Evolutionary conservation across 2,329 filamentous ascomycete genomes (phyloP).

Genomic region (Cercospora zeae-maydis): DNA sequence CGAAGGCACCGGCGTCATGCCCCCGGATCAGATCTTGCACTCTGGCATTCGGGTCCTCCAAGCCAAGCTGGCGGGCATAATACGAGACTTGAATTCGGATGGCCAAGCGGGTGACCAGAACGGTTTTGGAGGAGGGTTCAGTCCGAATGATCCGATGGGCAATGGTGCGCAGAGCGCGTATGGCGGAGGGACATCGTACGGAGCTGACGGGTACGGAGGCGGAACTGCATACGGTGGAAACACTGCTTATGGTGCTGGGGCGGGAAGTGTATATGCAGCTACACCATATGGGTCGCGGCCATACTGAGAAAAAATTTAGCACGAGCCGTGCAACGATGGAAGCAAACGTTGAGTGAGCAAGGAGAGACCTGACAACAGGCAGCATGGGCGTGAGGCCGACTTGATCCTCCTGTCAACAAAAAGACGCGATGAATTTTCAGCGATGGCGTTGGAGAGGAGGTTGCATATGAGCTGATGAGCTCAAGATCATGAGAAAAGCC

Average conservation of each 20-base stretch:
- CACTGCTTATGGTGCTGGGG: slow-evolving; percentile 58
- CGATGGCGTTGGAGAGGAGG: not conserved
- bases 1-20: slow-evolving; percentile 80
- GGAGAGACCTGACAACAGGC: not conserved
- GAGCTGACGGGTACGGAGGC: slow-evolving; percentile 59
- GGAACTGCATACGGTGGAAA: slow-evolving; percentile 21
- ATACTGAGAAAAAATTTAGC: slow-evolving; percentile 2
- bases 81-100: slow-evolving; percentile 61
- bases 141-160: slow-evolving; percentile 51
- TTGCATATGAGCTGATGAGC: not conserved
- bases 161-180: slow-evolving; percentile 66
- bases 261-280: slow-evolving; percentile 59
- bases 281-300: slow-evolving; percentile 27
- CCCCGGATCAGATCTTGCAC: slow-evolving; percentile 84
- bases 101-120: slow-evolving; percentile 50
- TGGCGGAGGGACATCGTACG: slow-evolving; percentile 63
- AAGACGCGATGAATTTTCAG: not conserved
- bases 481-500: not conserved
- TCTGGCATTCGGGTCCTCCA: slow-evolving; percentile 86
- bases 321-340: not conserved
- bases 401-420: not conserved
- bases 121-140: slow-evolving; percentile 52
- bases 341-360: not conserved
- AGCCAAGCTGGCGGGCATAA: slow-evolving; percentile 79
- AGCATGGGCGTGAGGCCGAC: not conserved